A percentile compares a stretch with the other conserved stretches of the same genome.
Evolutionary conservation across 164 flowering plant species (phyloP).

Genomic region (Echeveria elegans): DNA sequence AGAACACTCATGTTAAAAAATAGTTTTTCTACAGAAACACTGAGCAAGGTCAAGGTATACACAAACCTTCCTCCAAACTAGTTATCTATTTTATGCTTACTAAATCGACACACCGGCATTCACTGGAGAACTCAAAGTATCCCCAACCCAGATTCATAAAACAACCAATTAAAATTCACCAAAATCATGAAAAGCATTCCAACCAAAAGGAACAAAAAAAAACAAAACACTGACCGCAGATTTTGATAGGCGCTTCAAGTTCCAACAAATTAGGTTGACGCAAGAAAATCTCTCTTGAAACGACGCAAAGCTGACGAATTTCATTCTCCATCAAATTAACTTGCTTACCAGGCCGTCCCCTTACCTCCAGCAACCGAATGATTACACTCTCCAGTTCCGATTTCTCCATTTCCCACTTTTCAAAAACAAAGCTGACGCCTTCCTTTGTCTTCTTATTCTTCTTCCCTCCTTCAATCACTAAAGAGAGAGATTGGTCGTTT

Average conservation of each 20-base stretch:
- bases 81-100: no score
- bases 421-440: not conserved
- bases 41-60: no score
- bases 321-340: conserved; percentile 73
- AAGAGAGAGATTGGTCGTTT: not conserved
- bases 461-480: not conserved
- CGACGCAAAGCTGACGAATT: conserved; percentile 56
- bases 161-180: not conserved
- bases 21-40: no score
- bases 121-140: no score
- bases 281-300: conserved; percentile 56
- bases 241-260: conserved; percentile 81
- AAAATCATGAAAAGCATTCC: not conserved
- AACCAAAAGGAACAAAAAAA: no score
- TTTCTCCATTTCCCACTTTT: conserved; percentile 31
- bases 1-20: no score
- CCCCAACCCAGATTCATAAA: no score
- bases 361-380: conserved; percentile 46
- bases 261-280: conserved; percentile 64
- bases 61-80: no score
- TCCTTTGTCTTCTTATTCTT: no score
- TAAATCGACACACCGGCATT: no score
- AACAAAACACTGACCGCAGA: conserved; percentile 48
- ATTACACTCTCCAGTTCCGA: conserved; percentile 52
- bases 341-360: conserved; percentile 59